These are phyloP conservation scores for Coemansia sp. DNA, from an alignment of 192 early-diverging fungal genomes.

Conservation along the genomic window DNA sequence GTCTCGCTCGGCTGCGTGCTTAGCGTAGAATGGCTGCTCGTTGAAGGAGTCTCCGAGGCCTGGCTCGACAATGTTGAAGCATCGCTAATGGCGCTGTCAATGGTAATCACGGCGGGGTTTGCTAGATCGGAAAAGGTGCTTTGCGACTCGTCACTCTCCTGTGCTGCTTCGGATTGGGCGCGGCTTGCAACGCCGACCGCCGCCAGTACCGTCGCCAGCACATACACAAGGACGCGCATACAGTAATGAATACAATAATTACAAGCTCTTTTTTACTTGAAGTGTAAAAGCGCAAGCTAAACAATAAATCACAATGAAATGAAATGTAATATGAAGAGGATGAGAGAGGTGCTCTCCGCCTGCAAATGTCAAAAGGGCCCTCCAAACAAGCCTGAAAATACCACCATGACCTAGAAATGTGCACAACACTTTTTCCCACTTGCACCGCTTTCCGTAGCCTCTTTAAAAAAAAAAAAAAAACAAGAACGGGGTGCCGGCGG, in stretches of 20 bases:
- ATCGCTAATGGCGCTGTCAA: not conserved
- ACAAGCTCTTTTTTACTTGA: not conserved
- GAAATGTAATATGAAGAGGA: not conserved
- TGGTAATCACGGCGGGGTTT: not conserved
- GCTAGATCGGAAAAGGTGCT: not conserved
- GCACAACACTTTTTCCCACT: not conserved
- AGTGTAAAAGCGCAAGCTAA: not conserved
- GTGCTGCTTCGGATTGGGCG: not conserved
- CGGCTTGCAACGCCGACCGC: not conserved
- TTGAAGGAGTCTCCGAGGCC: not conserved
- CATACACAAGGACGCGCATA: constrained; percentile 5
- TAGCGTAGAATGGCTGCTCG: not conserved
- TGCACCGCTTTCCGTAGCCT: not conserved
- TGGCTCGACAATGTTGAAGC: not conserved
- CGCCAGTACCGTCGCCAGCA: constrained; percentile 2
- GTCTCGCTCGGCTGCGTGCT: not conserved
- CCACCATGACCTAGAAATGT: constrained; percentile 4
- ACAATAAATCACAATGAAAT: not conserved
- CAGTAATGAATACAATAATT: not conserved
- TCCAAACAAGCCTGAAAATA: too few relatives aligned
- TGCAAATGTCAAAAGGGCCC: not conserved
- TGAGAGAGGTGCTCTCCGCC: too few relatives aligned
- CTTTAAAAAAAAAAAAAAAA: not conserved
- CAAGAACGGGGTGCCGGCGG: not conserved
- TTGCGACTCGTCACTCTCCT: not conserved